Evolutionary conservation across 2,329 filamentous ascomycete genomes (phyloP).

Genomic region (Atkinsonella hypoxylon): DNA sequence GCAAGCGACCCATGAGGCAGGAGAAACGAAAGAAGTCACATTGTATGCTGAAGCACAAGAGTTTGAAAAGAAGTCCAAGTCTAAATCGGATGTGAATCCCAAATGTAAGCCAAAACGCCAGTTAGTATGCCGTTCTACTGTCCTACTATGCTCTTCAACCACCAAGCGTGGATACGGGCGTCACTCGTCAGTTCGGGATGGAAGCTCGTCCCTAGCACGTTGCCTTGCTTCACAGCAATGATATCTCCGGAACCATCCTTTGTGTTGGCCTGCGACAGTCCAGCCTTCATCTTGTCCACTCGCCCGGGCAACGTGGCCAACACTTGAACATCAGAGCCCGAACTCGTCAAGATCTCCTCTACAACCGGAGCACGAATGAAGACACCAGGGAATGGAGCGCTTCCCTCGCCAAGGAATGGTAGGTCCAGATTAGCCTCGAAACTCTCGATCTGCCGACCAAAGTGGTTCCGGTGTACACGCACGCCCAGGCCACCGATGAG

Average conservation of each 20-base stretch:
- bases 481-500: conserved; percentile 87
- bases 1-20: too few species aligned
- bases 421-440: conserved; percentile 68
- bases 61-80: too few species aligned
- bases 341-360: conserved; percentile 56
- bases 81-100: neutral
- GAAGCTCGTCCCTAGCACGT: conserved; percentile 90
- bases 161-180: conserved; percentile 84
- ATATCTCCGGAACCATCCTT: conserved; percentile 55
- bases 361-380: conserved; percentile 95
- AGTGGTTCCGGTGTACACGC: conserved; percentile 86
- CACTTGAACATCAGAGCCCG: conserved; percentile 30
- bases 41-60: too few species aligned
- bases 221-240: conserved; percentile 79
- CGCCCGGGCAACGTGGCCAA: conserved; percentile 37
- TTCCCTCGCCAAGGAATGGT: conserved; percentile 45
- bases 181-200: conserved; percentile 90
- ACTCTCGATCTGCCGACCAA: conserved; percentile 84
- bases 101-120: neutral
- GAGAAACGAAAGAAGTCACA: too few species aligned
- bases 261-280: conserved; percentile 24
- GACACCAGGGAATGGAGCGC: conserved; percentile 56
- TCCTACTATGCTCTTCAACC: conserved; percentile 49
- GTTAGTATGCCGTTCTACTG: conserved; percentile 19
- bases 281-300: conserved; percentile 24